Evolutionary conservation across 2,329 filamentous ascomycete species (phyloP).

Genomic region (Blumeria hordei): DNA sequence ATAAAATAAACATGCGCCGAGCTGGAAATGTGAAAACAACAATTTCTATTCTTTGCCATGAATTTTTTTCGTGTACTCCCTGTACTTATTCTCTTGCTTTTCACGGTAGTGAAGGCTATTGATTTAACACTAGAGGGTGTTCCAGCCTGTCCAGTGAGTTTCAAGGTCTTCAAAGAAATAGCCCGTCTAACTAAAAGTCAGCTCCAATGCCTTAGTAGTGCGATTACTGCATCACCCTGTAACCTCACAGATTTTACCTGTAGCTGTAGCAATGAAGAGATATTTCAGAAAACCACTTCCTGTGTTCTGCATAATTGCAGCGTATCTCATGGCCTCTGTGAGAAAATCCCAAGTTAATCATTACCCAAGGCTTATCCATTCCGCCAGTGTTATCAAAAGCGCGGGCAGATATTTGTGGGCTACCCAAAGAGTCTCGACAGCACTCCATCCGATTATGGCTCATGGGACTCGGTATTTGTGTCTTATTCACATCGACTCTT

Average conservation of each 20-base stretch:
- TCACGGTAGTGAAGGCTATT: background rate
- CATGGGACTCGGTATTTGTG: background rate
- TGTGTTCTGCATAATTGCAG: slow-evolving; percentile 1
- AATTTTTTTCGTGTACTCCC: background rate
- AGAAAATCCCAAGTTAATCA: background rate
- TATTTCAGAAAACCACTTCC: background rate
- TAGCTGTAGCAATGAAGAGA: background rate
- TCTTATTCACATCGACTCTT: background rate
- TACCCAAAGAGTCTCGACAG: background rate
- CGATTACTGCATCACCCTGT: background rate
- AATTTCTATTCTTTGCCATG: background rate
- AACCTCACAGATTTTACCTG: background rate
- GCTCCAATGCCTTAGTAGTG: background rate
- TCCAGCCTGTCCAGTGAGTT: background rate
- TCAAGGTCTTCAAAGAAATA: background rate
- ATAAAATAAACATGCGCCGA: too few species aligned
- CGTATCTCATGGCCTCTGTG: background rate
- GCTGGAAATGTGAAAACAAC: background rate
- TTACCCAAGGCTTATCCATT: background rate
- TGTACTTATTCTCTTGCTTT: background rate
- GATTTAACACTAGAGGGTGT: background rate
- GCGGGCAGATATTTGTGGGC: background rate
- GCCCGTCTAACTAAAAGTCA: background rate
- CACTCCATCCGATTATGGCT: background rate
- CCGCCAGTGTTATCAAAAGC: background rate